phyloP scores from a whole-genome alignment of 2,329 filamentous ascomycete species.

The Pyrenophora seminiperda region DNA sequence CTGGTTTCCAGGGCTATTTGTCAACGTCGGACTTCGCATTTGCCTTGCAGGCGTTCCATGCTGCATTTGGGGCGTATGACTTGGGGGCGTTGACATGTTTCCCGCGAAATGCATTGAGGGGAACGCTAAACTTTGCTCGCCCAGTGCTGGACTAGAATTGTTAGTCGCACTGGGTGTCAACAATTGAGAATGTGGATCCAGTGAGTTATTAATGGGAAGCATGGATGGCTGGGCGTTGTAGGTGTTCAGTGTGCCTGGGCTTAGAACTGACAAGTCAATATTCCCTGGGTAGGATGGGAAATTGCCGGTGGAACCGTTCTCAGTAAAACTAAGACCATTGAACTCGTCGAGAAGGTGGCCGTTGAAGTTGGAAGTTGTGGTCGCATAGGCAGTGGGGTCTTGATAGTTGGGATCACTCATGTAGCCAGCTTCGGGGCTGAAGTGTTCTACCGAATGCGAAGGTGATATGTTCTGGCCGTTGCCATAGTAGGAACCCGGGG shows the following conservation, averaged over 20 bases:
- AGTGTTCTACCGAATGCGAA: constrained; percentile 46
- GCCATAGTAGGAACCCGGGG: constrained; percentile 35
- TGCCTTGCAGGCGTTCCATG: constrained; percentile 43
- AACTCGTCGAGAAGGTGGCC: constrained; percentile 39
- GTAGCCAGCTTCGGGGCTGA: constrained; percentile 45
- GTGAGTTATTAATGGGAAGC: constrained; percentile 26
- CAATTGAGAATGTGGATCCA: constrained; percentile 39
- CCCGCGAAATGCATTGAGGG: constrained; percentile 26
- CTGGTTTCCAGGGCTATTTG: constrained; percentile 43
- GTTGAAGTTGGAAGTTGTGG: constrained; percentile 41
- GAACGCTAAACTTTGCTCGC: constrained; percentile 33
- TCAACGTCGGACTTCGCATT: constrained; percentile 47
- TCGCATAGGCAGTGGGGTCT: constrained; percentile 41
- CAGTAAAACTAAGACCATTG: constrained; percentile 36
- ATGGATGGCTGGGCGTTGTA: constrained; percentile 38
- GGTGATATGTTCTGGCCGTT: constrained; percentile 44
- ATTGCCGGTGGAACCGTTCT: constrained; percentile 26
- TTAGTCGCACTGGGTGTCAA: constrained; percentile 46
- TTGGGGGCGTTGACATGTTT: constrained; percentile 38
- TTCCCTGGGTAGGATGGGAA: constrained; percentile 33
- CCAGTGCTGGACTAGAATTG: constrained; percentile 45
- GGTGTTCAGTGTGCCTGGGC: constrained; percentile 33
- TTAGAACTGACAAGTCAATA: constrained; percentile 38
- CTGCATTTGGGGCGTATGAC: constrained; percentile 20
- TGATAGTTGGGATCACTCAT: constrained; percentile 42